Conservation (phyloP, 2,329 filamentous ascomycete species). For the Mycogone perniciosa region DNA sequence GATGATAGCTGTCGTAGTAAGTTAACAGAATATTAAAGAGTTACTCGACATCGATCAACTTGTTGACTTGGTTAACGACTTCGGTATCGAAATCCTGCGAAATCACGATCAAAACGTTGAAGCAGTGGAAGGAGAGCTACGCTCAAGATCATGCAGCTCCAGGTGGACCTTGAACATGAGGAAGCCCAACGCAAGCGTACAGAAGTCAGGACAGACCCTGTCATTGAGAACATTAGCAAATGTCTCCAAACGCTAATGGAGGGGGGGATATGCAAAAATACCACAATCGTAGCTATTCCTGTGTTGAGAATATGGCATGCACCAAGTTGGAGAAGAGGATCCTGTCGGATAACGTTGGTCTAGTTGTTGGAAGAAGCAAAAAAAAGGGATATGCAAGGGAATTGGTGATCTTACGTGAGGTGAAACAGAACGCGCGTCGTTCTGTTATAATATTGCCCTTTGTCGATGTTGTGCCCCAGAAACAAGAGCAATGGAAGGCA, state of each 20-base stretch:
- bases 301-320: too few species aligned
- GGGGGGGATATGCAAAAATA: too few species aligned
- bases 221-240: slow-evolving; percentile 1
- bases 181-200: background rate
- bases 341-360: too few species aligned
- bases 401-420: too few species aligned
- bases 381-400: too few species aligned
- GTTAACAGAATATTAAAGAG: background rate
- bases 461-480: too few species aligned
- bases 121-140: background rate
- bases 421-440: too few species aligned
- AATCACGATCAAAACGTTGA: background rate
- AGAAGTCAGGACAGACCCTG: background rate
- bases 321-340: too few species aligned
- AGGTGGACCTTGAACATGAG: background rate
- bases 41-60: background rate
- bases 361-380: too few species aligned
- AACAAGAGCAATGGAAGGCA: too few species aligned
- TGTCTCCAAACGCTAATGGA: background rate
- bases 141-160: background rate
- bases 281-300: too few species aligned
- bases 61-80: slow-evolving; percentile 1
- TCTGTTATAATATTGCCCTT: too few species aligned
- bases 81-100: background rate
- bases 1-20: background rate